Base-by-base conservation (phyloP, 2,329 filamentous ascomycete species). In the Trichoderma afroharzianum region DNA sequence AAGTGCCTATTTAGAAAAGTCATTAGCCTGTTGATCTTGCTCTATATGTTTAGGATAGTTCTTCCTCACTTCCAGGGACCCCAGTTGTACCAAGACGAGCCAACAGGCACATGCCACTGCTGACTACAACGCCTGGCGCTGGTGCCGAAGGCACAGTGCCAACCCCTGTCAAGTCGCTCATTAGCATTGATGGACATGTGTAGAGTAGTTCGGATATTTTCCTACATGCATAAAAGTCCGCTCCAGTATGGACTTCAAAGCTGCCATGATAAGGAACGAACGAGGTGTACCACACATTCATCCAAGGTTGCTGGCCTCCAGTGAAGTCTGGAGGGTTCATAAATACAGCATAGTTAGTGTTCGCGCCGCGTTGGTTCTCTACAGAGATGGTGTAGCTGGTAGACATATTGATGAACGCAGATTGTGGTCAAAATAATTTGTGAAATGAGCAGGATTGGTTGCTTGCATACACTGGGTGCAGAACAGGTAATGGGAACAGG, bases 201-300 rank as follows among this genome's bases (percentile, higher is more conserved):
- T n/a, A n/a, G 21, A 30, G 1, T 15, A 12, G 63, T 47, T 47
- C 43, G 3, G 3, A 47, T 26, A 14, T 8, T 33, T 66, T n/a
- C 63, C 43, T 62, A 71, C 70, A 71, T 1, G 70, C 70, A 62
- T 30, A 71, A 32, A 71, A 71, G 33, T 71, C 70, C 3, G 4
- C 7, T 24, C 70, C 70, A 3, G 63, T 68, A 3, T 55, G 36
- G 14, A 71, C 18, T 18, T 68, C 70, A 30, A 71, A 68, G 30
- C 3, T 53, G 39, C 63, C 70, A 30, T 55, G 39, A 15, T 68
- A 28, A 3, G 70, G 70, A 7, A 61, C 63, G 11, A 71, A 71
- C 1, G 63, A 11, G 3, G 70, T 68, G 28, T 68, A 71, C 70
- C 70, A 71, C 15, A 71, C 70, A 39, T 71, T 71, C 55, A 71